These are phyloP conservation scores for Verticillium isaacii DNA, from an alignment of 2,329 filamentous ascomycete species.

Conservation along the genomic window DNA sequence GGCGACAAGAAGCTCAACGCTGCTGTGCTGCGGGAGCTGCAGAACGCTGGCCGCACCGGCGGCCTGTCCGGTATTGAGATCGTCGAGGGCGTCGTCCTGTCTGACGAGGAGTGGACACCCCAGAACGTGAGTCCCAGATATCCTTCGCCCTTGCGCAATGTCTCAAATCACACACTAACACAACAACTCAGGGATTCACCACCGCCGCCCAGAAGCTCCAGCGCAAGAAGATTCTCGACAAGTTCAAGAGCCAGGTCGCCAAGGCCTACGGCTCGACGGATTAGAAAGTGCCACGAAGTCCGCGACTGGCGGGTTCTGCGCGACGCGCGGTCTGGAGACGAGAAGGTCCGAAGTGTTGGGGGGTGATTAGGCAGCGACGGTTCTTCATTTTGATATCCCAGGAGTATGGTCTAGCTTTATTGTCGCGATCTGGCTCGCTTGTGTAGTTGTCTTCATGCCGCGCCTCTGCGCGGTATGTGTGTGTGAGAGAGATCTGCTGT, in stretches of 20 bases:
- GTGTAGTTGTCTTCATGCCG: neutral
- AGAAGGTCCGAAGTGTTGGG: neutral
- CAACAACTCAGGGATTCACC: slow-evolving; percentile 47
- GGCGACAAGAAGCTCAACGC: slow-evolving; percentile 61
- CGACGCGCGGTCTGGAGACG: neutral
- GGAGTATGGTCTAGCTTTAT: slow-evolving; percentile 1
- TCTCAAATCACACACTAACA: slow-evolving; percentile 18
- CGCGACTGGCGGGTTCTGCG: neutral
- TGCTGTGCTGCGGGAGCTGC: slow-evolving; percentile 60
- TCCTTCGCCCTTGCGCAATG: neutral
- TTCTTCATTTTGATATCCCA: slow-evolving; percentile 4
- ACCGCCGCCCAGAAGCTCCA: slow-evolving; percentile 71
- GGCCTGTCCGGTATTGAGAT: slow-evolving; percentile 65
- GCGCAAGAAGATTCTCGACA: slow-evolving; percentile 60
- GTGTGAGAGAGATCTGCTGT: neutral
- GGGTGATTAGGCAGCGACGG: neutral
- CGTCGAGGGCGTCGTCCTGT: slow-evolving; percentile 65
- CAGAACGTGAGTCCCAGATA: slow-evolving; percentile 57
- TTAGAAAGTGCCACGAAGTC: neutral
- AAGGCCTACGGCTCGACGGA: slow-evolving; percentile 46
- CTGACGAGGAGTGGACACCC: slow-evolving; percentile 71
- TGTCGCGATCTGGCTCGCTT: neutral
- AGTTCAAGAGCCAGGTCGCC: slow-evolving; percentile 57
- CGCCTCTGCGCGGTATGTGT: neutral
- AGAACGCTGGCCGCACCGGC: slow-evolving; percentile 54